Percentiles rank a stretch among this genome's conserved stretches.
These are phyloP conservation scores for Populus nigra DNA, from an alignment of 345 rosid species.

Conservation along the genomic window DNA sequence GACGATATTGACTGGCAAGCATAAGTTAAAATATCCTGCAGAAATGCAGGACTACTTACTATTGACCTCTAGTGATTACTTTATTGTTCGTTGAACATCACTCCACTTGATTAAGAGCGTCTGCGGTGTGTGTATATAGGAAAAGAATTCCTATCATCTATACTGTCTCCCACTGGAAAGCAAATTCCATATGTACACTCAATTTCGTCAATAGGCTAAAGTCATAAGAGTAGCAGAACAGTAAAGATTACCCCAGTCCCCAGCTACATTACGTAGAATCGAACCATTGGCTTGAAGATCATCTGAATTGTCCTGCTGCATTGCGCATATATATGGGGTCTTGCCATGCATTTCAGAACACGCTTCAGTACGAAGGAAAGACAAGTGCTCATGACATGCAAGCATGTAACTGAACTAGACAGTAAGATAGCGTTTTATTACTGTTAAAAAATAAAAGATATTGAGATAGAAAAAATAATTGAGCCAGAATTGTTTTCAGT, in stretches of 20 bases:
- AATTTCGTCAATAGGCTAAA: background rate
- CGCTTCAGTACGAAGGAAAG: background rate
- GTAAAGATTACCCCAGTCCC: conserved; percentile 32
- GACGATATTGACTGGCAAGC: background rate
- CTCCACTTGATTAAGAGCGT: background rate
- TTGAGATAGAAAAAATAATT: too few relatives aligned
- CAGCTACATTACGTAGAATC: conserved; percentile 39
- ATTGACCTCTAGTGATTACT: background rate
- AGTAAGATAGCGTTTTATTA: too few relatives aligned
- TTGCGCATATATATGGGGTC: conserved; percentile 61
- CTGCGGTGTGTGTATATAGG: too few relatives aligned
- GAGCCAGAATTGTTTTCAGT: fast-evolving
- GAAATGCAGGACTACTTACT: background rate
- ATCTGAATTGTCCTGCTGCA: conserved; percentile 63
- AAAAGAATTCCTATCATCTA: too few relatives aligned
- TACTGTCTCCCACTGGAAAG: background rate
- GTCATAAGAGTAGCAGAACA: background rate
- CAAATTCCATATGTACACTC: background rate
- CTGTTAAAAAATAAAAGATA: too few relatives aligned
- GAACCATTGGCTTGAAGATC: conserved; percentile 69
- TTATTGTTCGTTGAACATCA: background rate
- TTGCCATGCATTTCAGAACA: conserved; percentile 26
- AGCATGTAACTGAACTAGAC: background rate
- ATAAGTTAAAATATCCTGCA: background rate
- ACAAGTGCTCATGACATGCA: background rate